Evolutionary conservation across 1,284 basidiomycete genomes (phyloP).

Genomic region (Psilocybe mexicana): DNA sequence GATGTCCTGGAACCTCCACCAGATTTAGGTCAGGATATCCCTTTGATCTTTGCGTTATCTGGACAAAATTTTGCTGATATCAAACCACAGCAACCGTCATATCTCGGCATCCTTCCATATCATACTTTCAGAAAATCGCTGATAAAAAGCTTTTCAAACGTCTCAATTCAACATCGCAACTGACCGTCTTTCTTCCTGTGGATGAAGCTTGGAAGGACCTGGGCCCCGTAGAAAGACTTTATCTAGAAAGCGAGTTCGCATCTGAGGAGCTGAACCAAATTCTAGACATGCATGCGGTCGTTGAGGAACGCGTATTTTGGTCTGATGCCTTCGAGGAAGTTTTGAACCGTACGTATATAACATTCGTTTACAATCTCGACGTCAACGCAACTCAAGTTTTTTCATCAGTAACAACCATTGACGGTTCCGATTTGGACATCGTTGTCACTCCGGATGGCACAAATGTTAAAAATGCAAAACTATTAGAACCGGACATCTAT

Average conservation of each 20-base stretch:
- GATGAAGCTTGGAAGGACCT: constrained; percentile 76
- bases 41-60: constrained; percentile 14
- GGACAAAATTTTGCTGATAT: constrained; percentile 1
- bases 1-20: constrained; percentile 78
- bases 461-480: constrained; percentile 63
- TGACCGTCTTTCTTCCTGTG: constrained; percentile 90
- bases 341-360: constrained; percentile 51
- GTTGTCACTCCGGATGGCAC: constrained; percentile 53
- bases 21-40: constrained; percentile 57
- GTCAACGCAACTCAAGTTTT: neutral
- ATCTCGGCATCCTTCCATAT: constrained; percentile 56
- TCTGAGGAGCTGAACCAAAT: constrained; percentile 77
- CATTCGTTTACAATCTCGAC: neutral
- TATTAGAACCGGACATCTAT: constrained; percentile 79
- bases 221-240: constrained; percentile 72
- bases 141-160: constrained; percentile 55
- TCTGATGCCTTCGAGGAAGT: constrained; percentile 59
- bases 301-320: constrained; percentile 58
- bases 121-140: constrained; percentile 70
- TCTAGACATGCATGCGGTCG: constrained; percentile 75
- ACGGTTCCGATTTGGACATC: constrained; percentile 69
- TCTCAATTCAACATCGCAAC: constrained; percentile 64
- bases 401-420: constrained; percentile 64
- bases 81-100: constrained; percentile 53
- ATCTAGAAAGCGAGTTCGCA: constrained; percentile 86